These are phyloP conservation scores for Fusarium brachygibbosum DNA, from an alignment of 2,329 filamentous ascomycete species.

Conservation along the genomic window DNA sequence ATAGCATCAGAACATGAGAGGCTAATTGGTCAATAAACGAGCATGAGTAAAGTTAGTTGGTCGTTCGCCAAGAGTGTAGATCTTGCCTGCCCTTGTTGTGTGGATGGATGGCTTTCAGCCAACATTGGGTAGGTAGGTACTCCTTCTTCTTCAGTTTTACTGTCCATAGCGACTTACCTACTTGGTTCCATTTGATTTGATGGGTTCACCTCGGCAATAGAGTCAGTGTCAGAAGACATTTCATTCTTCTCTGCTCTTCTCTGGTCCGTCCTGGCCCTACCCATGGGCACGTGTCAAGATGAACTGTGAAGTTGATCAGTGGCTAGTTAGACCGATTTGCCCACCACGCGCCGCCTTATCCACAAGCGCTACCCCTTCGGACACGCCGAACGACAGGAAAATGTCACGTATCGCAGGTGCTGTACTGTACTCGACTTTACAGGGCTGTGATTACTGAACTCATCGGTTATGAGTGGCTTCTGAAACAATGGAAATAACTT, in stretches of 20 bases:
- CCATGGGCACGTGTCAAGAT: conserved; percentile 22
- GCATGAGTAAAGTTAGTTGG: conserved; percentile 1
- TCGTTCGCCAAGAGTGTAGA: conserved; percentile 13
- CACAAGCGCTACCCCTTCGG: conserved; percentile 42
- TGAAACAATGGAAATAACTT: conserved; percentile 13
- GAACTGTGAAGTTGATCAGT: conserved; percentile 26
- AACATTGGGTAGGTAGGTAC: background rate
- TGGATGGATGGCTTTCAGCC: background rate
- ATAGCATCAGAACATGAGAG: conserved; percentile 2
- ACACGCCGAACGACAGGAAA: conserved; percentile 32
- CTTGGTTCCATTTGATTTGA: background rate
- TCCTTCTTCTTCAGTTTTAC: background rate
- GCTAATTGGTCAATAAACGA: conserved; percentile 26
- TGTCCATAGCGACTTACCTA: background rate
- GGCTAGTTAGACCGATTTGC: conserved; percentile 23
- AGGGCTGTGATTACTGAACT: conserved; percentile 1
- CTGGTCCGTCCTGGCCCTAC: background rate
- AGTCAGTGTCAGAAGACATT: conserved; percentile 5
- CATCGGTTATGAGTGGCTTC: conserved; percentile 14
- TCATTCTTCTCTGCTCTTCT: background rate
- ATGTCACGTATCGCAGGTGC: conserved; percentile 11
- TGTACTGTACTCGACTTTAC: background rate
- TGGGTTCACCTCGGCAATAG: conserved; percentile 5
- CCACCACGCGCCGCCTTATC: conserved; percentile 37
- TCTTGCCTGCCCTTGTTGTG: background rate